Evolutionary conservation across 2,329 filamentous ascomycete species (phyloP).

Genomic region (Colletotrichum godetiae): DNA sequence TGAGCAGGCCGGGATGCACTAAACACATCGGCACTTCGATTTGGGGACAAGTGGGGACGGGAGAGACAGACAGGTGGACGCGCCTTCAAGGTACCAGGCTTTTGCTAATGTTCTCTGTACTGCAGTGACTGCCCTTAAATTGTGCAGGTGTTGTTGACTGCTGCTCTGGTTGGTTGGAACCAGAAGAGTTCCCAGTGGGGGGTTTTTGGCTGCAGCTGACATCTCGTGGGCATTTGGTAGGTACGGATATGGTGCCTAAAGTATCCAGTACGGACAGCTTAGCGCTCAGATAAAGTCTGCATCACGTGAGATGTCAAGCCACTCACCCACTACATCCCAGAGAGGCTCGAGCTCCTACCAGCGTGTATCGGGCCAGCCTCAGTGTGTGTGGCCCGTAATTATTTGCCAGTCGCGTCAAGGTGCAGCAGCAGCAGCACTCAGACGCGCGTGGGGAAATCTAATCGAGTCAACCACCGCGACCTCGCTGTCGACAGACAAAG

Average conservation of each 20-base stretch:
- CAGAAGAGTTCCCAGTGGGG: neutral
- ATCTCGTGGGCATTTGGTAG: neutral
- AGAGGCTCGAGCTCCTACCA: neutral
- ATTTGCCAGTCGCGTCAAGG: constrained; percentile 26
- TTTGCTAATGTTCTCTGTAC: neutral
- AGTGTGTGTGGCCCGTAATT: constrained; percentile 6
- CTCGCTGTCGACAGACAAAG: constrained; percentile 19
- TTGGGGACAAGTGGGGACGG: neutral
- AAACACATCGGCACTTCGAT: neutral
- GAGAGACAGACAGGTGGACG: neutral
- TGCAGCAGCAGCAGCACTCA: constrained; percentile 5
- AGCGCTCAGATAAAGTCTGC: neutral
- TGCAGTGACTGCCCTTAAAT: constrained; percentile 2
- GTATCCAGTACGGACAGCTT: too few species aligned
- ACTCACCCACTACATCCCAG: neutral
- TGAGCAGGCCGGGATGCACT: neutral
- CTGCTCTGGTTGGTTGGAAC: constrained; percentile 24
- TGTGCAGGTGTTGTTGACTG: constrained; percentile 17
- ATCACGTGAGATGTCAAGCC: neutral
- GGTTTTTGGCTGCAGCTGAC: neutral
- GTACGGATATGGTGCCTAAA: too few species aligned
- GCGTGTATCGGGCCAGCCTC: neutral
- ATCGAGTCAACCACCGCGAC: neutral
- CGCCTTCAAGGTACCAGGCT: neutral
- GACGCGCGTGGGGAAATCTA: constrained; percentile 29